Percentiles rank a stretch among this genome's conserved stretches.
phyloP scores from a whole-genome alignment of 2,329 filamentous ascomycete genomes.

The Neonectria faginata region DNA sequence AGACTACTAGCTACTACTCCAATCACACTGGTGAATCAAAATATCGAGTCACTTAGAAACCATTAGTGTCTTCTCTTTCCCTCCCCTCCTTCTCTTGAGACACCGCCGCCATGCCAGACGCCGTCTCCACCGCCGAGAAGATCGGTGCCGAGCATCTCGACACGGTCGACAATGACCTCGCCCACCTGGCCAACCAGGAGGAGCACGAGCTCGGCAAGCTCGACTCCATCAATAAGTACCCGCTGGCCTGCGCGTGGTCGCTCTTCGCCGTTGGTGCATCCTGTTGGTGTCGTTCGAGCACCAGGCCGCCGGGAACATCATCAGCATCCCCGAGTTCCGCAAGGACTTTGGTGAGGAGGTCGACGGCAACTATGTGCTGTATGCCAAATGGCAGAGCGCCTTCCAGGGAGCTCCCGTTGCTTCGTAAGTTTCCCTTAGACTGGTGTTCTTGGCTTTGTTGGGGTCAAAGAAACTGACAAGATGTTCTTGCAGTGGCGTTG shows the following conservation, averaged over 20 bases:
- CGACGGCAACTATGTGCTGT: slow-evolving; percentile 53
- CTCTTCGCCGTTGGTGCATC: slow-evolving; percentile 55
- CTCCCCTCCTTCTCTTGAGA: background rate
- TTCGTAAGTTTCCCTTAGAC: slow-evolving; percentile 39
- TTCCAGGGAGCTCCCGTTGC: slow-evolving; percentile 58
- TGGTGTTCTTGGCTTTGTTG: background rate
- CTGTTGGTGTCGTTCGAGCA: slow-evolving; percentile 56
- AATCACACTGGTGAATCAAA: slow-evolving; percentile 4
- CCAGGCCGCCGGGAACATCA: slow-evolving; percentile 54
- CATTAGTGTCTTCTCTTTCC: background rate
- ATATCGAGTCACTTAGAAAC: background rate
- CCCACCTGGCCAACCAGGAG: slow-evolving; percentile 44
- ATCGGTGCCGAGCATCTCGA: slow-evolving; percentile 32
- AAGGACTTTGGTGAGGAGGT: slow-evolving; percentile 57
- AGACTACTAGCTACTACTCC: background rate
- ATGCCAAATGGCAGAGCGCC: slow-evolving; percentile 58
- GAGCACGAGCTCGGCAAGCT: slow-evolving; percentile 42
- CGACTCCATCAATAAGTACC: slow-evolving; percentile 43
- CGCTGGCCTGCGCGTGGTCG: slow-evolving; percentile 49
- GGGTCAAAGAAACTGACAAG: background rate
- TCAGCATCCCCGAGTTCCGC: slow-evolving; percentile 58
- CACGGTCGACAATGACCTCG: slow-evolving; percentile 30
- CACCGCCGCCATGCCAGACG: slow-evolving; percentile 14
- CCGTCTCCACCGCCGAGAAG: slow-evolving; percentile 29
- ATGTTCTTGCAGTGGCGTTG: slow-evolving; percentile 24